Percentiles rank a stretch among this genome's conserved stretches.
These are phyloP conservation scores for Tuber magnatum DNA, from an alignment of 495 filamentous ascomycete genomes.

Conservation along the genomic window DNA sequence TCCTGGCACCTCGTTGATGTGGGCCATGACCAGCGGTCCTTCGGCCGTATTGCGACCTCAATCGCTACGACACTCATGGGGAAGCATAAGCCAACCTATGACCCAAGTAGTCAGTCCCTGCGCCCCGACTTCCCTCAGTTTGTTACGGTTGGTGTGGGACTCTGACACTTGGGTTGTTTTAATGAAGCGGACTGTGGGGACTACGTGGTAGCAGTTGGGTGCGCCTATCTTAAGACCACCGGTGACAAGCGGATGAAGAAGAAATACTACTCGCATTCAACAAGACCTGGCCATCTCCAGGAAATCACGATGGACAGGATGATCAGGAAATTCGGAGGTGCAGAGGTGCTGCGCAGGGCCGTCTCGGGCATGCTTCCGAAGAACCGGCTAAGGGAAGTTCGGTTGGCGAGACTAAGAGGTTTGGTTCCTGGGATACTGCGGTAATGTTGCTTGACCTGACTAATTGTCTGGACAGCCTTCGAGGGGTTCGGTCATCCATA, in stretches of 20 bases:
- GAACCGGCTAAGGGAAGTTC: slow-evolving; percentile 78
- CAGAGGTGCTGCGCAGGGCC: slow-evolving; percentile 83
- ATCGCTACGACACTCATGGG: slow-evolving; percentile 94
- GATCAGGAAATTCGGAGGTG: slow-evolving; percentile 89
- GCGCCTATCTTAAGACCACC: slow-evolving; percentile 76
- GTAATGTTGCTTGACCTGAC: slow-evolving; percentile 22
- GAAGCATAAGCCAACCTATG: slow-evolving; percentile 98
- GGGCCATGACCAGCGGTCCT: slow-evolving; percentile 57
- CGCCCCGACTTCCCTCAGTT: background rate
- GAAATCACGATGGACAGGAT: slow-evolving; percentile 89
- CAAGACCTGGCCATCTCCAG: slow-evolving; percentile 76
- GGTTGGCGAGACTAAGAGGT: slow-evolving; percentile 84
- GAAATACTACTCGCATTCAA: slow-evolving; percentile 89
- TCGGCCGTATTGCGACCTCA: slow-evolving; percentile 82
- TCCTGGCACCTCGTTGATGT: slow-evolving; percentile 86
- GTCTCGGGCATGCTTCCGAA: slow-evolving; percentile 97
- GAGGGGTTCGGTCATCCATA: slow-evolving; percentile 87
- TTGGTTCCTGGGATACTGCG: slow-evolving; percentile 37
- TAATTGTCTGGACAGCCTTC: slow-evolving; percentile 54
- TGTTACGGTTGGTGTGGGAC: slow-evolving; percentile 51
- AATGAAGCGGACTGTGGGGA: slow-evolving; percentile 88
- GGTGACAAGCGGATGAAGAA: slow-evolving; percentile 90
- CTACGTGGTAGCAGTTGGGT: slow-evolving; percentile 91
- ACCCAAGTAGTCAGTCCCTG: slow-evolving; percentile 52
- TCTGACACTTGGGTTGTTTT: slow-evolving; percentile 50